phyloP scores from a whole-genome alignment of 495 filamentous ascomycete genomes.

The Penicillium flavigenum region DNA sequence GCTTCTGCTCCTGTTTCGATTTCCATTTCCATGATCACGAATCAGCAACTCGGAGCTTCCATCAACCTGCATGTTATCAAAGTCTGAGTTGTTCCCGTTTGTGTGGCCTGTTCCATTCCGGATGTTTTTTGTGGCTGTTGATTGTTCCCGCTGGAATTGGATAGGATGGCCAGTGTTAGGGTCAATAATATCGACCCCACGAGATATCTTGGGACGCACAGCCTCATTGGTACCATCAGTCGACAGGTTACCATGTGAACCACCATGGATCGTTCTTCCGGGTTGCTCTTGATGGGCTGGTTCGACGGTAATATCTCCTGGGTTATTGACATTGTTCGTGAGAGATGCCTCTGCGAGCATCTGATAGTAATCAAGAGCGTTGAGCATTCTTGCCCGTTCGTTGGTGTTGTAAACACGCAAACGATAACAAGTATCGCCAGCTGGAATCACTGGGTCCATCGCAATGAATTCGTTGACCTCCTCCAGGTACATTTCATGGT shows the following conservation, averaged over 20 bases:
- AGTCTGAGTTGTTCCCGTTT: neutral
- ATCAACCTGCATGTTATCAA: neutral
- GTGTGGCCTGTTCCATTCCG: neutral
- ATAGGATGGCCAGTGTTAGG: slow-evolving; percentile 7
- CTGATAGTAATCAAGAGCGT: neutral
- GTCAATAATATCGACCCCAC: slow-evolving; percentile 1
- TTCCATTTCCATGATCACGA: neutral
- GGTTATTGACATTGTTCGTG: neutral
- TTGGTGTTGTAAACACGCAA: slow-evolving; percentile 3
- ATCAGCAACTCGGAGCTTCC: neutral
- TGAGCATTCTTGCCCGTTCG: neutral
- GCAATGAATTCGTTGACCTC: slow-evolving; percentile 6
- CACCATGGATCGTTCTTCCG: neutral
- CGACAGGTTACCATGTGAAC: neutral
- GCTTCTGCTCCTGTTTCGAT: neutral
- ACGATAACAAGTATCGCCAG: neutral
- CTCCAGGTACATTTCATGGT: neutral
- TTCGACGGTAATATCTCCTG: neutral
- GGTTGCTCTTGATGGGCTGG: neutral
- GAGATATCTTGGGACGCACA: neutral
- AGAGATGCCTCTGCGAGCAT: neutral
- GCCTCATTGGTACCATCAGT: neutral
- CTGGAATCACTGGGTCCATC: neutral
- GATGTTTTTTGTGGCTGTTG: neutral
- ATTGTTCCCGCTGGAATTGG: neutral